These are phyloP conservation scores for Penicillium sp. DNA, from an alignment of 2,329 filamentous ascomycete species.

Conservation along the genomic window DNA sequence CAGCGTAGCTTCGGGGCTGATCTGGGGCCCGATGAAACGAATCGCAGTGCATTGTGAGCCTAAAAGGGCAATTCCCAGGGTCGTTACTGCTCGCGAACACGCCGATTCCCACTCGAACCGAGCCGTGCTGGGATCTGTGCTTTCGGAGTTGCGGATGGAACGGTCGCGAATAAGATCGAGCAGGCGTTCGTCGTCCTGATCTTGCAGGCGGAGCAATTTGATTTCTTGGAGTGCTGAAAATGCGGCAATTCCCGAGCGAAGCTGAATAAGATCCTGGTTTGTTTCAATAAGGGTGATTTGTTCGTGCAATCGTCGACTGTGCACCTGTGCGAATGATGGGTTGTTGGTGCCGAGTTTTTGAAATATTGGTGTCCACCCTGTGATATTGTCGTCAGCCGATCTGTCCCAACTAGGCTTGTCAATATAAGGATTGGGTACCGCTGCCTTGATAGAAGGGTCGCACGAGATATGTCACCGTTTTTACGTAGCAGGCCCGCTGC, in stretches of 20 bases:
- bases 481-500: slow-evolving; percentile 39
- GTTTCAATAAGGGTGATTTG: slow-evolving; percentile 50
- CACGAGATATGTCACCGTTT: slow-evolving; percentile 41
- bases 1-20: slow-evolving; percentile 60
- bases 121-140: slow-evolving; percentile 30
- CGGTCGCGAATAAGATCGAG: slow-evolving; percentile 53
- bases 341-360: slow-evolving; percentile 20
- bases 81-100: slow-evolving; percentile 61
- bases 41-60: slow-evolving; percentile 57
- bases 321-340: slow-evolving; percentile 26
- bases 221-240: slow-evolving; percentile 64
- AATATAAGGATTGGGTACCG: slow-evolving; percentile 27
- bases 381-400: slow-evolving; percentile 19
- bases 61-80: slow-evolving; percentile 58
- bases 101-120: slow-evolving; percentile 62
- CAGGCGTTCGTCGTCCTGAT: slow-evolving; percentile 57
- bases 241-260: slow-evolving; percentile 56
- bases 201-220: slow-evolving; percentile 62
- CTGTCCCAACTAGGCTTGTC: not conserved
- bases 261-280: slow-evolving; percentile 52
- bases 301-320: slow-evolving; percentile 35
- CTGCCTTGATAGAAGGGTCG: slow-evolving; percentile 42
- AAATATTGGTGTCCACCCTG: slow-evolving; percentile 33
- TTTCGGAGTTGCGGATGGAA: slow-evolving; percentile 37
- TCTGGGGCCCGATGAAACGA: slow-evolving; percentile 62